Evolutionary conservation across 345 rosid species (phyloP).

Genomic region (Sisymbrium irio): DNA sequence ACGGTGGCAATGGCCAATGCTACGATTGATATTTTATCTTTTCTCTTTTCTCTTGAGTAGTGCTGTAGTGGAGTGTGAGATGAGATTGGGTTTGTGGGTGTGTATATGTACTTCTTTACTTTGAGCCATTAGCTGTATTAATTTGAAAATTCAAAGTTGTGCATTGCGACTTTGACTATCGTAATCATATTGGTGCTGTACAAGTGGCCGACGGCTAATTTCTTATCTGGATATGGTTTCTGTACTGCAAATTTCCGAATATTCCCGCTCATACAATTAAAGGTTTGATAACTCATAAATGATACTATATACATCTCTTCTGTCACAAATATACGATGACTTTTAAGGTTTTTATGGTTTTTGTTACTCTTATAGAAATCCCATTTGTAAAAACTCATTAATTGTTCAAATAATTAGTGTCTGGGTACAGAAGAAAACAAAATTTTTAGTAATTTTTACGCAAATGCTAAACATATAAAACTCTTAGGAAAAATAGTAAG

Average conservation of each 20-base stretch:
- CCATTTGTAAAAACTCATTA: not conserved
- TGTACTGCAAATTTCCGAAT: not conserved
- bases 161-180: slow-evolving; percentile 10
- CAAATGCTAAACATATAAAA: not conserved
- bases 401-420: not conserved
- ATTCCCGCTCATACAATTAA: not conserved
- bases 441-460: too few relatives aligned
- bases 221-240: slow-evolving; percentile 17
- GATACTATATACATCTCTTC: not conserved
- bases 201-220: not conserved
- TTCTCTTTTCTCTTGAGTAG: not conserved
- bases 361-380: not conserved
- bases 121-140: not conserved
- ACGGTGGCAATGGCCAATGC: slow-evolving; percentile 25
- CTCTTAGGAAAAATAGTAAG: not conserved
- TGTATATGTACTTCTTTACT: not conserved
- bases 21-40: not conserved
- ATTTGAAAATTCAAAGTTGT: slow-evolving; percentile 30
- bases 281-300: not conserved
- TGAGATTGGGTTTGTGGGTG: not conserved
- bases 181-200: not conserved
- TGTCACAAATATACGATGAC: not conserved
- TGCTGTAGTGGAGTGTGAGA: slow-evolving; percentile 1
- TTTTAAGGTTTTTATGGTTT: too few relatives aligned
- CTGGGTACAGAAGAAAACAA: too few relatives aligned